Evolutionary conservation across 805 yeast genomes (phyloP), one percentile per base, ranked within the genome.

Genomic region (Millerago galiae): DNA sequence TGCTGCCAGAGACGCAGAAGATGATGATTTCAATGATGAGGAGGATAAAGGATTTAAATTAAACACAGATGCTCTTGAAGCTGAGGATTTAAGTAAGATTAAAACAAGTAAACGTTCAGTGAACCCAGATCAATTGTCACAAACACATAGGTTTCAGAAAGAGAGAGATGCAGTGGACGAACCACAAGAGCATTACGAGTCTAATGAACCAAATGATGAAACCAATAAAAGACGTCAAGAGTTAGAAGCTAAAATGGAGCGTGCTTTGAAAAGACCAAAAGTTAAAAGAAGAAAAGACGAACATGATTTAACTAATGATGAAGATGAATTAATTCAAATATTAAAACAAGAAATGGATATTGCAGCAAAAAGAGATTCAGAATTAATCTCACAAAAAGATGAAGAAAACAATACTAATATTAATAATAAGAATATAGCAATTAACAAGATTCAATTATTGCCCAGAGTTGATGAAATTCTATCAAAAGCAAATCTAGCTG

Each of bases 281-380:
- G 73, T 74, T 48, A 79, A 83, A 54, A 77, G 74, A 55, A 72
- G 73, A 61, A 78, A 83, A 38, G 91, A 85, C 54, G 98, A 93
- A 54, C 95, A 88, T 58, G 99, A 93, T 65, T 67, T 93, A 51
- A 98, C 95, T 60, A 82, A 88, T 56, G 83, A 87, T 82, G 95
- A 90, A 60, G 99, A 93, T 70, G 97, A 90, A 58, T 75, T 77
- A 46, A 86, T 93, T 50, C 79, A 87, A 41, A 74, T 74, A 47
- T 71, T 93, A 52, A 86, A 95, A 51, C 89, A 83, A 54, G 79
- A 78, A 62, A 93, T 93, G 99, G 85, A 89, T 55, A 76, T 79
- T 50, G 91, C 89, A 4, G 95, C 95, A 12, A 82, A 79, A 60
- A 64, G 74, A 56, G 95, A 85, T 63, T 77, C 77, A 40, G 83